Evolutionary conservation across 2,329 filamentous ascomycete species (phyloP).

Genomic region (Ophiostoma tasmaniense): DNA sequence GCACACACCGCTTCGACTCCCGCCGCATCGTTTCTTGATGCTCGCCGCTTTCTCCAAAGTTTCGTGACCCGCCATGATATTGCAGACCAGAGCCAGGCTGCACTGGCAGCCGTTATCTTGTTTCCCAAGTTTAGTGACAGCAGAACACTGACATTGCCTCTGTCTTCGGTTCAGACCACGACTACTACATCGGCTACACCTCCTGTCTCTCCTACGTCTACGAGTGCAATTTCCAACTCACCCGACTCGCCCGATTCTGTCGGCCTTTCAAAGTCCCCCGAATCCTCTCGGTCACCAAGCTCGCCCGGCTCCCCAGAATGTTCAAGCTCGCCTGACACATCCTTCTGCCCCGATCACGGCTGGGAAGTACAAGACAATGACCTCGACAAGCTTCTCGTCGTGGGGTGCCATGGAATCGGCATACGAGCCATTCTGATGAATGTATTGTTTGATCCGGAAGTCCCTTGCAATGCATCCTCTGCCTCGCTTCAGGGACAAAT

Average conservation of each 20-base stretch:
- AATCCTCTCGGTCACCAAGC: neutral
- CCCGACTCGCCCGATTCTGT: neutral
- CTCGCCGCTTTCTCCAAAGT: conserved; percentile 21
- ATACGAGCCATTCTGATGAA: conserved; percentile 24
- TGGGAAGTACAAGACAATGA: conserved; percentile 7
- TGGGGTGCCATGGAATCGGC: conserved; percentile 24
- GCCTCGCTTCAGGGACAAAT: conserved; percentile 26
- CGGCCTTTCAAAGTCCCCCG: neutral
- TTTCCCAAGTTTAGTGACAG: conserved; percentile 19
- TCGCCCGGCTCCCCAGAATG: no score
- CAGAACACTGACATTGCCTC: conserved; percentile 16
- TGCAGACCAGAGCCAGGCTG: conserved; percentile 23
- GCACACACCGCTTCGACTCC: neutral
- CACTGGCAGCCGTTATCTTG: conserved; percentile 23
- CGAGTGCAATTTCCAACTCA: neutral
- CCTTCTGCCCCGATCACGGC: neutral
- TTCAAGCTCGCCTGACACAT: no score
- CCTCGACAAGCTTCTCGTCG: conserved; percentile 23
- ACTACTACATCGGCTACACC: no score
- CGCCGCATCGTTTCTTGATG: conserved; percentile 18
- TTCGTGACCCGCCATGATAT: conserved; percentile 22
- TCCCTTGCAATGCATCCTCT: conserved; percentile 26
- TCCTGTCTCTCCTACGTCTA: no score
- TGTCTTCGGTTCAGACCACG: neutral
- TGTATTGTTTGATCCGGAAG: conserved; percentile 24